Base-by-base conservation (phyloP, 169 alveolate species). In the Theileria parva region DNA sequence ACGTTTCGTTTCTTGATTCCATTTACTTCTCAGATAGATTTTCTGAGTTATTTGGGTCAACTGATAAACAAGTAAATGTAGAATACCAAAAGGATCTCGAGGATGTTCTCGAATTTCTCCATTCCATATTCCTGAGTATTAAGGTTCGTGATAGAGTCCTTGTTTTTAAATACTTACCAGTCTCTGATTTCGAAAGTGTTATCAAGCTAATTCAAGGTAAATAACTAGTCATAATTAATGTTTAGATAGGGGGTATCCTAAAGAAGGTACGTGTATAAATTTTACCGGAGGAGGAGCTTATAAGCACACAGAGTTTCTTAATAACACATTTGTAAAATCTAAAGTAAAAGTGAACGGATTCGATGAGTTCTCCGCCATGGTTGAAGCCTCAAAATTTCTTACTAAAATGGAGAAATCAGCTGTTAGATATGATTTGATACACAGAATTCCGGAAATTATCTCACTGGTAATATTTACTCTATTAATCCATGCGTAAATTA, bases 231-330 rank as follows among this genome's bases (percentile, higher is more conserved):
- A 32, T 51, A 57, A 8, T 19, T 25, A 21, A 57, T 21, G 27
- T 13, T 25, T 53, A 80, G 87, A 12, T 17, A 51, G 53, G 27
- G 34, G 68, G 25, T 9, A 71, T 25, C 34, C 32, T 5, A 64
- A 2, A 17, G 57, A 39, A 17, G 74, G 63, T 19, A 65, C 50
- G 0, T 25, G 27, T 4, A 44, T 81, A n/a, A 37, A 66, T 64
- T 71, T 76, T 6, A 84, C 90, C 3, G 90, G 90, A 21, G 90
- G 90, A 6, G 86, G 86, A 0, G 63, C 81, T 5, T 79, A 50
- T 61, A 84, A 84, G 74, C 60, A 70, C 37, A 19, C 23, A 5
- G 59, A 59, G 25, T 28, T 37, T 32, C 34, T 74, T 6, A 70
- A 30, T 17, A 11, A 23, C 0, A 57, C 66, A 1, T 61, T 78